Conservation (phyloP, 768 basidiomycete species). For the Rickenella mellea region DNA sequence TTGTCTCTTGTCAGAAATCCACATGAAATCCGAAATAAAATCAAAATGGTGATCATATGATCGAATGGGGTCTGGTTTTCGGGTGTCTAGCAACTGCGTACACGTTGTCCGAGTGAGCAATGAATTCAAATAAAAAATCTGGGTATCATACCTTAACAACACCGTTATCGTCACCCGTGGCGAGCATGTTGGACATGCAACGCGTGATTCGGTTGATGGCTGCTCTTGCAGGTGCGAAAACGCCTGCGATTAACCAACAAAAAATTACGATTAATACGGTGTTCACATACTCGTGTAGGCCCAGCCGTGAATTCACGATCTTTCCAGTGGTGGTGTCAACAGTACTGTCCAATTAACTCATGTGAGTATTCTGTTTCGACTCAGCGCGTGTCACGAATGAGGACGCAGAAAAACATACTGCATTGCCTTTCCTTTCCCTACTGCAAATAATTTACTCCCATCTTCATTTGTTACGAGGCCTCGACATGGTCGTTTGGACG, state of each 20-base stretch:
- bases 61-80: slow-evolving; percentile 53
- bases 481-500: slow-evolving; percentile 79
- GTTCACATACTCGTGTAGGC: slow-evolving; percentile 59
- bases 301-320: slow-evolving; percentile 34
- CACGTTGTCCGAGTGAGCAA: not conserved
- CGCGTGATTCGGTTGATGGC: slow-evolving; percentile 81
- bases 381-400: not conserved
- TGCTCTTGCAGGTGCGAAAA: slow-evolving; percentile 32
- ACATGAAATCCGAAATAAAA: slow-evolving; percentile 89
- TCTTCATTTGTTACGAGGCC: slow-evolving; percentile 58
- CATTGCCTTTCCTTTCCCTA: slow-evolving; percentile 73
- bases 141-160: slow-evolving; percentile 65
- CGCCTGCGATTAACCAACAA: slow-evolving; percentile 6
- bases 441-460: slow-evolving; percentile 64
- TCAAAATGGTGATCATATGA: slow-evolving; percentile 85
- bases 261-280: slow-evolving; percentile 23
- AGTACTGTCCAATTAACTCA: slow-evolving; percentile 31
- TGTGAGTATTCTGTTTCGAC: slow-evolving; percentile 2
- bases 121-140: not conserved
- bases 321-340: slow-evolving; percentile 57
- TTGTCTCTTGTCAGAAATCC: slow-evolving; percentile 69
- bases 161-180: slow-evolving; percentile 91
- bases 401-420: slow-evolving; percentile 42
- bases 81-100: slow-evolving; percentile 83
- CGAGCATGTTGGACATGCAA: slow-evolving; percentile 60